Evolutionary conservation across 2,329 filamentous ascomycete species (phyloP).

Genomic region (Aspergillus ustus): DNA sequence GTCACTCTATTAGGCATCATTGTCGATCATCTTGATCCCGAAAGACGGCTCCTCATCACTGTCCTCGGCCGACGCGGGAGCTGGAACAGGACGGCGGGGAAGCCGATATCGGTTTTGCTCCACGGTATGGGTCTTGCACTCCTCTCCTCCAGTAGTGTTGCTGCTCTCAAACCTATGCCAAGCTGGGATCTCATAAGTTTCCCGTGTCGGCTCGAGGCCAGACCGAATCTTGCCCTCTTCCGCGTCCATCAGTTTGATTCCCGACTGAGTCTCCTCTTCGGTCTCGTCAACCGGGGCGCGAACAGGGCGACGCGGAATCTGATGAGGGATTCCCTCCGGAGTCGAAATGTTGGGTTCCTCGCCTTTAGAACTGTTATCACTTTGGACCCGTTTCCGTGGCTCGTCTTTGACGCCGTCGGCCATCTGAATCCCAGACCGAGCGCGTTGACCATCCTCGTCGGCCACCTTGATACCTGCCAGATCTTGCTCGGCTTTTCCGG

Average conservation of each 20-base stretch:
- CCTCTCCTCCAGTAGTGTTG: conserved; percentile 14
- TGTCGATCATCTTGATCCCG: background rate
- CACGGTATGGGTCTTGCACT: conserved; percentile 34
- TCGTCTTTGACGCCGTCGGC: background rate
- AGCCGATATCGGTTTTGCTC: conserved; percentile 33
- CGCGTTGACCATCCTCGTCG: too few species aligned
- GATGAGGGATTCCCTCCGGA: background rate
- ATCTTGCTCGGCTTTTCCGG: background rate
- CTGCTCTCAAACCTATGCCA: background rate
- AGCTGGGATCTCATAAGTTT: background rate
- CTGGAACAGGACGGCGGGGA: conserved; percentile 14
- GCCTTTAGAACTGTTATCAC: background rate
- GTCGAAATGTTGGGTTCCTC: background rate
- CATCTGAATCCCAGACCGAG: background rate
- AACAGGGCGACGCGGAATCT: background rate
- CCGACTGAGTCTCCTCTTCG: background rate
- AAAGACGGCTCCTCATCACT: background rate
- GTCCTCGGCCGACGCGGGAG: background rate
- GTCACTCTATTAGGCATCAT: background rate
- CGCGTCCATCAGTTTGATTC: background rate
- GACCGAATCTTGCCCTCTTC: background rate
- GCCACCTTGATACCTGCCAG: too few species aligned
- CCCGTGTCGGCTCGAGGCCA: background rate
- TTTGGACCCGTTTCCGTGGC: background rate
- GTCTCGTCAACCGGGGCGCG: background rate